These are phyloP conservation scores for Vitis hybrid DNA, from an alignment of 177 flowering plant species.

Conservation along the genomic window DNA sequence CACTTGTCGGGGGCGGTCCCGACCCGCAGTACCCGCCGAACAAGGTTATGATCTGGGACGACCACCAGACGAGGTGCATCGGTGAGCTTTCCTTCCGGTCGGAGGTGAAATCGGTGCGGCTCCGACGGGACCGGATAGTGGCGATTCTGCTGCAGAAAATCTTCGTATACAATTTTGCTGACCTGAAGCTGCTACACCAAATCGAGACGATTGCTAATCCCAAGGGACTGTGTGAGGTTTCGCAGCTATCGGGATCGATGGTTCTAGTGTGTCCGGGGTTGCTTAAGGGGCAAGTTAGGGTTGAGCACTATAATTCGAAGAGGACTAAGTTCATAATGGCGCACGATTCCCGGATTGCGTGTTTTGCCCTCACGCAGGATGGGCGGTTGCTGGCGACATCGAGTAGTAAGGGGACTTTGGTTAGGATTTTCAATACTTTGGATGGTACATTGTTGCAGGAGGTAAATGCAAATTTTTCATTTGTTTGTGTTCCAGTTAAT, in stretches of 20 bases:
- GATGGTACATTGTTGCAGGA: constrained; percentile 69
- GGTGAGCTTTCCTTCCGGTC: constrained; percentile 64
- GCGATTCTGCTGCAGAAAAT: constrained; percentile 56
- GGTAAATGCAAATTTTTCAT: constrained; percentile 29
- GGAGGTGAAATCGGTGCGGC: constrained; percentile 50
- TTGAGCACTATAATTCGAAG: constrained; percentile 62
- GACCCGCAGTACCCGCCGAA: constrained; percentile 52
- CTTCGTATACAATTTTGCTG: constrained; percentile 54
- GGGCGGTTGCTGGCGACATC: constrained; percentile 64
- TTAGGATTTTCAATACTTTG: constrained; percentile 53
- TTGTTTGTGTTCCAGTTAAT: background rate
- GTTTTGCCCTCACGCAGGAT: constrained; percentile 60
- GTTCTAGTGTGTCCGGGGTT: constrained; percentile 63
- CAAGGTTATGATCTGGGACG: constrained; percentile 74
- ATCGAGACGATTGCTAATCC: constrained; percentile 66
- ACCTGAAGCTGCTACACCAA: constrained; percentile 59
- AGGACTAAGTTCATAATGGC: constrained; percentile 57
- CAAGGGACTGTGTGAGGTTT: constrained; percentile 65
- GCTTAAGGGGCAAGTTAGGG: constrained; percentile 73
- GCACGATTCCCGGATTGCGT: constrained; percentile 63
- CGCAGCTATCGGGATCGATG: constrained; percentile 40
- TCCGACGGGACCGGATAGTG: constrained; percentile 59
- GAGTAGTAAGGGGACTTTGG: constrained; percentile 66
- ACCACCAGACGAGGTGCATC: constrained; percentile 50
- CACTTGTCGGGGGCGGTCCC: constrained; percentile 60